Conservation (phyloP, 2,329 filamentous ascomycete genomes). For the Chrysoporthe cubensis region DNA sequence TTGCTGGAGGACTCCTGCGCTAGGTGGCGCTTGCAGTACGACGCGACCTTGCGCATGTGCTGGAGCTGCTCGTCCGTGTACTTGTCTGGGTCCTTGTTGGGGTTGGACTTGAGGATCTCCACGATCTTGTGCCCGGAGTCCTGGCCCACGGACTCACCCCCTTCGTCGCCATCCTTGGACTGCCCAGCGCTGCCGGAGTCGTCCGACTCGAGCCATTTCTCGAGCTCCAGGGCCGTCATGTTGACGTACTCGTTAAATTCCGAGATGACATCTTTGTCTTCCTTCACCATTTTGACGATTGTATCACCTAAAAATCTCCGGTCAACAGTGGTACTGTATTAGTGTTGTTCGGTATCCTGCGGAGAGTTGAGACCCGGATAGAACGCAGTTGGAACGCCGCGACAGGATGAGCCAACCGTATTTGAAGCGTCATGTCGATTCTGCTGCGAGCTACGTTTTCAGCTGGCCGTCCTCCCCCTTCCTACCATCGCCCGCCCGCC, state of each 20-base stretch:
- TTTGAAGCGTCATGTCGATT: background rate
- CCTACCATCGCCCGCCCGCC: no score
- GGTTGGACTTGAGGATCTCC: slow-evolving; percentile 65
- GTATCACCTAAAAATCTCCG: background rate
- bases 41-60: slow-evolving; percentile 66
- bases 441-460: background rate
- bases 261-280: slow-evolving; percentile 42
- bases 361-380: background rate
- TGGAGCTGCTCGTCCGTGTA: slow-evolving; percentile 60
- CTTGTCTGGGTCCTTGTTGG: slow-evolving; percentile 56
- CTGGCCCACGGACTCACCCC: slow-evolving; percentile 66
- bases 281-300: slow-evolving; percentile 32
- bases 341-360: no score
- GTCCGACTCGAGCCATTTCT: slow-evolving; percentile 63
- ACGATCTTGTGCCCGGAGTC: slow-evolving; percentile 67
- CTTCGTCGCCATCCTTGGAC: slow-evolving; percentile 58
- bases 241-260: slow-evolving; percentile 71
- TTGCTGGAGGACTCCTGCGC: slow-evolving; percentile 66
- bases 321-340: background rate
- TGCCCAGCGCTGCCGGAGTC: slow-evolving; percentile 63
- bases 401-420: background rate
- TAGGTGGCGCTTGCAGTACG: slow-evolving; percentile 69
- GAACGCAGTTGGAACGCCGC: background rate
- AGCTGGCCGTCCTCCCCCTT: background rate
- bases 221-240: slow-evolving; percentile 64